Evolutionary conservation across 352 stramenopile genomes (phyloP).

Genomic region (Globisporangium middletonii): DNA sequence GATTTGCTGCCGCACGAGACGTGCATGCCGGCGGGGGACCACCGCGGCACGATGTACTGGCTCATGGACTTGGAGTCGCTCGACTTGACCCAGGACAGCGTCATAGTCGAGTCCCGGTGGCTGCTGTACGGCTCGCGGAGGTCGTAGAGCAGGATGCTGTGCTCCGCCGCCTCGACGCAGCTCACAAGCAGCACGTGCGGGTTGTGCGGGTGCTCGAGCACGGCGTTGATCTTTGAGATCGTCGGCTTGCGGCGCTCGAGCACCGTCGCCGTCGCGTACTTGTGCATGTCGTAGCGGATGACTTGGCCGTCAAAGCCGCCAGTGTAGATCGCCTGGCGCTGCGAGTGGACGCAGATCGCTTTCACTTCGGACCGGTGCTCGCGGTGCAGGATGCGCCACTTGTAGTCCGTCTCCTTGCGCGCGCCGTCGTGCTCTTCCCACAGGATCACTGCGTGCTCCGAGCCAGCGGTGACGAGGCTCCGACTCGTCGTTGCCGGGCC

Average conservation of each 20-base stretch:
- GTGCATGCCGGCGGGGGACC: constrained; percentile 63
- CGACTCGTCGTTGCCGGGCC: constrained; percentile 36
- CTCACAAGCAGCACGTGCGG: constrained; percentile 74
- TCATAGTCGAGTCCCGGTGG: constrained; percentile 37
- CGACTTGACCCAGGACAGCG: constrained; percentile 48
- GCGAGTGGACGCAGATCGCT: constrained; percentile 72
- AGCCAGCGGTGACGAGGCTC: constrained; percentile 60
- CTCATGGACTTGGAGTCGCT: constrained; percentile 61
- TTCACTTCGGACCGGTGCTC: constrained; percentile 76
- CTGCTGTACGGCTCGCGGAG: constrained; percentile 44
- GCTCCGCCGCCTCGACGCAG: constrained; percentile 51
- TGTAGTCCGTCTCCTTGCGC: constrained; percentile 34
- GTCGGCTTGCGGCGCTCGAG: constrained; percentile 70
- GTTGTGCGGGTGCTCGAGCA: constrained; percentile 82
- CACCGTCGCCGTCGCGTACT: constrained; percentile 26
- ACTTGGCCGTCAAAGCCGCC: constrained; percentile 68
- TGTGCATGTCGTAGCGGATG: constrained; percentile 66
- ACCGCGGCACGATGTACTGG: constrained; percentile 81
- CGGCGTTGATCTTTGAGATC: constrained; percentile 81
- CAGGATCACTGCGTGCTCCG: constrained; percentile 65
- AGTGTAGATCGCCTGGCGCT: constrained; percentile 56
- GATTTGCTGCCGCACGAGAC: constrained; percentile 66
- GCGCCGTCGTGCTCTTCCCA: constrained; percentile 61
- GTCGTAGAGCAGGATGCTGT: constrained; percentile 74
- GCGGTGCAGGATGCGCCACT: constrained; percentile 62